A percentile compares a stretch with the other conserved stretches of the same genome.
These are phyloP conservation scores for Phragmites australis DNA, from an alignment of 176 grass and related monocot species.

Conservation along the genomic window DNA sequence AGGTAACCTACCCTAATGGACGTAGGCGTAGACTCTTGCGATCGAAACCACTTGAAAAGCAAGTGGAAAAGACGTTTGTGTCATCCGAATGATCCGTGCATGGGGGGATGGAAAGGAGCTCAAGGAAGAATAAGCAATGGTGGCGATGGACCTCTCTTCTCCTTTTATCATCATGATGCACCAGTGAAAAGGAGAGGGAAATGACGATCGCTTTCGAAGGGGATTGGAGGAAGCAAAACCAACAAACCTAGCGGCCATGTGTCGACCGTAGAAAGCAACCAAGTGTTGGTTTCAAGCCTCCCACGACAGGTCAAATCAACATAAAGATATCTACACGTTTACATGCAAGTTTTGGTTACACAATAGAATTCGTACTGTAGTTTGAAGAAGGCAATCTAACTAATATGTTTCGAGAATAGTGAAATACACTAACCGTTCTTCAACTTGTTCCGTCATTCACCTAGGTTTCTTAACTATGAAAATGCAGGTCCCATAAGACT, in stretches of 20 bases:
- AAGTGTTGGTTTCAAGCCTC: conserved; percentile 1
- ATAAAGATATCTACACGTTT: background rate
- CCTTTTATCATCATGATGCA: conserved; percentile 20
- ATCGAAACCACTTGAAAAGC: conserved; percentile 34
- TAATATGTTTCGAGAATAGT: too few species aligned
- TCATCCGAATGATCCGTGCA: conserved; percentile 37
- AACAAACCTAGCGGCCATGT: conserved; percentile 29
- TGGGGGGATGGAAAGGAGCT: background rate
- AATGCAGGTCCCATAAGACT: too few species aligned
- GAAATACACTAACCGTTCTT: too few species aligned
- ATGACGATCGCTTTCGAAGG: conserved; percentile 54
- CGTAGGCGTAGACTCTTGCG: conserved; percentile 51
- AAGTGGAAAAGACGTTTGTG: conserved; percentile 36
- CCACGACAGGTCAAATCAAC: conserved; percentile 32
- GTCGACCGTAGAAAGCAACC: conserved; percentile 32
- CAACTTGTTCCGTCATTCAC: too few species aligned
- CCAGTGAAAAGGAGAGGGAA: conserved; percentile 25
- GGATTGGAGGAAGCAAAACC: conserved; percentile 30
- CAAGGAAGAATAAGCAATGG: conserved; percentile 38
- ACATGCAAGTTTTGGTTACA: background rate
- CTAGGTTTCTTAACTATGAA: too few species aligned
- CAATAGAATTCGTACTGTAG: background rate
- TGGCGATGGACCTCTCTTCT: conserved; percentile 18
- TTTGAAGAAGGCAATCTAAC: background rate
- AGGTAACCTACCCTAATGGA: conserved; percentile 54